These are phyloP conservation scores for Aspergillus awamori DNA, from an alignment of 2,329 filamentous ascomycete species.

Conservation along the genomic window DNA sequence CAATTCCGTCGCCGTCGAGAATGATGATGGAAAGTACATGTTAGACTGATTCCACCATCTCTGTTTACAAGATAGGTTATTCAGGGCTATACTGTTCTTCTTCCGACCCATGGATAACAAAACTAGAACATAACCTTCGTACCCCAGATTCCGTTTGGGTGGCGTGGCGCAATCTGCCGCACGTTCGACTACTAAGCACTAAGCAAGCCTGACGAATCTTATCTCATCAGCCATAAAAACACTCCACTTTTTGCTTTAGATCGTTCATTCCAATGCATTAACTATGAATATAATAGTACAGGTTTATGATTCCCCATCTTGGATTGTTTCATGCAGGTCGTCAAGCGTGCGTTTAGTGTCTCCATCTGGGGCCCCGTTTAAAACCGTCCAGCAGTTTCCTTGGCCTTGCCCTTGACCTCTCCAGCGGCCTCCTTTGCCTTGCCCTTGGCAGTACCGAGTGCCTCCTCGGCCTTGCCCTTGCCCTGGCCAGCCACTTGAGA, in stretches of 20 bases:
- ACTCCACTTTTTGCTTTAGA: background rate
- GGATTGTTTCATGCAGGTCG: background rate
- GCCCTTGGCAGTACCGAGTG: constrained; percentile 19
- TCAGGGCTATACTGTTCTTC: background rate
- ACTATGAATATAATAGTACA: background rate
- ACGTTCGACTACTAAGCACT: background rate
- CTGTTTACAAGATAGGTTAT: no score
- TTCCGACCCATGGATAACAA: background rate
- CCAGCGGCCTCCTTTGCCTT: constrained; percentile 21
- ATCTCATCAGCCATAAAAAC: background rate
- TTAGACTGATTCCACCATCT: background rate
- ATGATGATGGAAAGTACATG: background rate
- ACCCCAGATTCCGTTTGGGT: background rate
- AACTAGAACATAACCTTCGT: background rate
- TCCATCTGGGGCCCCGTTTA: background rate
- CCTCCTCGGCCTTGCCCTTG: constrained; percentile 22
- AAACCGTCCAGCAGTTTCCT: constrained; percentile 24
- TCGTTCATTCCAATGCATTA: background rate
- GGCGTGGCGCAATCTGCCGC: background rate
- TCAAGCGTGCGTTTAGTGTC: background rate
- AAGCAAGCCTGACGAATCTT: background rate
- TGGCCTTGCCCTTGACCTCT: constrained; percentile 28
- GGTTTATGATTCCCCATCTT: background rate
- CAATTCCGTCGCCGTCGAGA: background rate
- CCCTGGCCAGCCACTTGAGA: constrained; percentile 9